Evolutionary conservation across 495 filamentous ascomycete species (phyloP), one percentile per base, ranked within the genome.

Genomic region (Tetracladium setigerum): DNA sequence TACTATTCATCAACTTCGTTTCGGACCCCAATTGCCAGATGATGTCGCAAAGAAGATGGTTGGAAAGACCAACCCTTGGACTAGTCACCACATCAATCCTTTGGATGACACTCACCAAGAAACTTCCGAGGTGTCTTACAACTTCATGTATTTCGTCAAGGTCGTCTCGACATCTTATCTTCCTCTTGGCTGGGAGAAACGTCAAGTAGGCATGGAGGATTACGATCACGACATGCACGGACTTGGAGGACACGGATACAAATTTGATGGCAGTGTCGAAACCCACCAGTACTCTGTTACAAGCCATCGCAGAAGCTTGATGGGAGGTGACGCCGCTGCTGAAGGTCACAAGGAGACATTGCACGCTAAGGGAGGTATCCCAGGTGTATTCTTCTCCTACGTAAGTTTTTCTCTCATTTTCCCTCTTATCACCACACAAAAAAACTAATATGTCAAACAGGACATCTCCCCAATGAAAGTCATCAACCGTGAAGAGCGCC

Each of bases 381-480:
- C 92, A 2, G 94, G 94, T 5, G 89, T 98, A 11, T 98, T 97
- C 73, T 96, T 98, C 71, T 92, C 87, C 52, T 98, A 97, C 58
- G 84, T 87, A 68, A 73, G 77, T 78, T 14, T 17, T 43, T 31
- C 17, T 4, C 30, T 33, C n/a, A 15, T 17, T 13, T 37, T 16
- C 33, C n/a, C 24, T 42, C 14, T 22, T 41, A n/a, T 18, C 22
- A 38, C 39, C 38, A 22, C 43, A 53, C 41, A 50, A 10, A 9
- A n/a, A n/a, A n/a, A n/a, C n/a, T n/a, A n/a, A n/a, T n/a, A n/a
- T n/a, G n/a, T 12, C 11, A 6, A 16, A 24, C 49, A 89, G 83
- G 92, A 99, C 62, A 97, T 99, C 67, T 97, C 92, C 2, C 92
- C 92, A 24, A 97, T 99, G 94, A 99, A 97, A 67, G 94, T 99